Evolutionary conservation across 75 land plant genomes (phyloP), one percentile per base, ranked within the genome.

Genomic region (Larix kaempferi): DNA sequence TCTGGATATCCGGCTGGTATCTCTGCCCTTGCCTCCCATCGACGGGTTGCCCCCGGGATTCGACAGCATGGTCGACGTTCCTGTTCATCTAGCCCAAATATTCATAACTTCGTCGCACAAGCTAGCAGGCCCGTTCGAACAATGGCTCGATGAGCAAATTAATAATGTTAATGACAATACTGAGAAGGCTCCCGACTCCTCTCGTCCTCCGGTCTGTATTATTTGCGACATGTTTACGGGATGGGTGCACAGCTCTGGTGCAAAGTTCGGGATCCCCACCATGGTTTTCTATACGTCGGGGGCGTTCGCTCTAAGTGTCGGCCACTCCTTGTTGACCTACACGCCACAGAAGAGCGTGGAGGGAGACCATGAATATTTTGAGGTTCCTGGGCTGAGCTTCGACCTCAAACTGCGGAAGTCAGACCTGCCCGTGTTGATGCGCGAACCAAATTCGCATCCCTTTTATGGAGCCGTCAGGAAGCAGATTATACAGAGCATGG

Each of bases 171-270:
- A 5, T 41, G 44, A 41, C 4, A 41, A 6, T 41, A 5, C 78
- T 13, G n/a, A 78, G 2, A 75, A 62, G 29, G 7, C 64, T 8
- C 55, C 74, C 25, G 69, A 83, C 3, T 3, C 57, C 12, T 16
- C 56, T 3, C 74, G 82, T 2, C 62, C 10, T 12, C 84, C 87
- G 13, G 61, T 74, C 13, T 86, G 92, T 73, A 17, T 91, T 15
- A 75, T 91, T 26, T 71, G 84, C 6, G 92, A 91, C 67, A 29
- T 74, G 13, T 74, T 79, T 64, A 29, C 80, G 11, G 71, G 85
- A 1, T 88, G 85, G 79, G 76, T 81, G 0, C 27, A 29, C 16
- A 52, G 82, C 17, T 58, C 75, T 21, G 90, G 88, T 10, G 29
- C 35, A 19, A 84, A 74, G 10, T 75, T 82, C 14, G 75, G 75